Conservation (phyloP, 257 asterid genomes). For the Osmanthus fragrans region DNA sequence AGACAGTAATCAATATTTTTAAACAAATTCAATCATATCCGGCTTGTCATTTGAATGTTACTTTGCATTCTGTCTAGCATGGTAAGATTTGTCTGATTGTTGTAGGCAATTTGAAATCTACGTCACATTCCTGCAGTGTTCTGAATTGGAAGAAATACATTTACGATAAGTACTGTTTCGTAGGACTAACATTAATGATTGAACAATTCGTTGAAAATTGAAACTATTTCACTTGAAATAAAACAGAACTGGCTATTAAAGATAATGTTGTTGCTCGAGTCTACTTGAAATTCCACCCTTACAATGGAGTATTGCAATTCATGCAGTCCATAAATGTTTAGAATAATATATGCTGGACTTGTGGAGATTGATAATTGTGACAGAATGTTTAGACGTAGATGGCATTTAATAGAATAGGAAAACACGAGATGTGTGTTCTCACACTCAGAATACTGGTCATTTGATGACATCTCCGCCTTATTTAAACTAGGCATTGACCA, state of each 20-base stretch:
- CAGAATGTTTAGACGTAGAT: conserved; percentile 3
- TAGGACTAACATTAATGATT: neutral
- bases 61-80: neutral
- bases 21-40: neutral
- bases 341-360: conserved; percentile 6
- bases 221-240: conserved; percentile 2
- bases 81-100: neutral
- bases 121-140: neutral
- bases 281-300: conserved; percentile 11
- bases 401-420: neutral
- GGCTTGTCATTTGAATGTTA: neutral
- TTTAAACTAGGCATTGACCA: neutral
- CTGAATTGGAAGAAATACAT: neutral
- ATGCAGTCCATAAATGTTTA: conserved; percentile 6
- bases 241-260: conserved; percentile 1
- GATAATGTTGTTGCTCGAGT: conserved; percentile 9
- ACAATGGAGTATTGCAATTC: conserved; percentile 11
- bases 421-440: conserved; percentile 7
- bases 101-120: neutral
- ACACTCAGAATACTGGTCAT: conserved; percentile 11
- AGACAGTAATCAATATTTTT: neutral
- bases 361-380: conserved; percentile 14
- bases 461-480: neutral
- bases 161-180: neutral
- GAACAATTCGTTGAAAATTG: neutral